Base-by-base conservation (phyloP, 768 basidiomycete genomes). In the Psilocybe subaeruginosa region DNA sequence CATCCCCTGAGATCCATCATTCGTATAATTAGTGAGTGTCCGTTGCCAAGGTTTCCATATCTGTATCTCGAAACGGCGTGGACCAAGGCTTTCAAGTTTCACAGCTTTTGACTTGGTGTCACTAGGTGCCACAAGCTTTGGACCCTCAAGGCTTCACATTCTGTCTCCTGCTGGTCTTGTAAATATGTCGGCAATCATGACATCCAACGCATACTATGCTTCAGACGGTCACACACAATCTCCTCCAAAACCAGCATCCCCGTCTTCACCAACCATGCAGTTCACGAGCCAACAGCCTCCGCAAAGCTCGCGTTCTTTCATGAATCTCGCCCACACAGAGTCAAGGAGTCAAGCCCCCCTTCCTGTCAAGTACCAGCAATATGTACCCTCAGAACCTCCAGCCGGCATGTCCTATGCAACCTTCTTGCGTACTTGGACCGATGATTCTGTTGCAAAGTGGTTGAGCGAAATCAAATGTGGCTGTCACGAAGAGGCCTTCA, bases 401-500 rank as follows among this genome's bases (percentile, higher is more conserved):
- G 68, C 76, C 0, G 87, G 85, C 29, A 70, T 85, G n/a, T 66
- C 83, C 0, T 91, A 86, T 69, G 59, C 80, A 0, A 88, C 90
- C 43, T 88, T 84, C 66, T 78, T 92, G 55, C 82, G 81, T 19
- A 80, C 86, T n/a, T 93, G 92, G 92, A 73, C 81, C 0, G 92
- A 93, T 69, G 66, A 67, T 3, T 87, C 91, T 66, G 88, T 93
- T 58, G 82, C 88, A 1, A 78, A 79, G 50, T 99, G 96, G 92
- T 82, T 99, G 35, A 68, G 80, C 0, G 86, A 93, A 16, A 87
- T 91, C 68, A 91, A 86, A 69, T 95, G 94, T 68, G 82, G 77
- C 0, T 79, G 80, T 41, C 90, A 89, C 69, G 85, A 88, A 8
- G 74, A 80, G 7, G 79, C 82, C 0, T 99, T 99, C 78, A 84